Evolutionary conservation across 148 eudicot species (phyloP).

Genomic region (Persicaria tinctoria): DNA sequence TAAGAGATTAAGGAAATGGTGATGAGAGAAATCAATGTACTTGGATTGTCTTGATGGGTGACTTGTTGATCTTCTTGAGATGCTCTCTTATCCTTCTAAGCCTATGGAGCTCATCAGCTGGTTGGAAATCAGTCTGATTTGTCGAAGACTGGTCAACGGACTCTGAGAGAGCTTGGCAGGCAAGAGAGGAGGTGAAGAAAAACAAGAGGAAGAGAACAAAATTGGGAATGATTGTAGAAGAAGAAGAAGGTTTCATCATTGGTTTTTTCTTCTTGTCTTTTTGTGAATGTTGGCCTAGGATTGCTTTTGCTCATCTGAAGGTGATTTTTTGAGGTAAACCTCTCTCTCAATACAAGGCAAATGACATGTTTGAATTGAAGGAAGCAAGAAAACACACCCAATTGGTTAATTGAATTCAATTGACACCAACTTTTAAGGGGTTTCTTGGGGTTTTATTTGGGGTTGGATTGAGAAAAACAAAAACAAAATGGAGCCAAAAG

Average conservation of each 20-base stretch:
- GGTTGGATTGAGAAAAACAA: not conserved
- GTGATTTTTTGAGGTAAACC: not conserved
- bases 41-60: slow-evolving; percentile 71
- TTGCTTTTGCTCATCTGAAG: slow-evolving; percentile 1
- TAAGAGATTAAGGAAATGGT: not conserved
- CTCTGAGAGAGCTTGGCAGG: slow-evolving; percentile 22
- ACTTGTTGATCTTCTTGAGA: slow-evolving; percentile 76
- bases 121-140: slow-evolving; percentile 33
- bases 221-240: slow-evolving; percentile 31
- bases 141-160: slow-evolving; percentile 17
- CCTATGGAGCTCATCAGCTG: slow-evolving; percentile 36
- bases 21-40: slow-evolving; percentile 18
- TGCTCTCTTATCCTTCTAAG: slow-evolving; percentile 42
- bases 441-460: not conserved
- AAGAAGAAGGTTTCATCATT: slow-evolving; percentile 1
- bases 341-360: not conserved
- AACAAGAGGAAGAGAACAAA: slow-evolving; percentile 42
- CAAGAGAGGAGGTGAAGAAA: slow-evolving; percentile 32
- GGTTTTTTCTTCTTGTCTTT: not conserved
- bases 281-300: not conserved
- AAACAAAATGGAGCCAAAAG: not conserved
- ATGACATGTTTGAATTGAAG: not conserved
- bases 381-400: not conserved
- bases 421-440: not conserved
- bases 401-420: not conserved